Evolutionary conservation across 805 yeast genomes (phyloP), one percentile per base, ranked within the genome.

Genomic region (Naumovozyma dairenensis): DNA sequence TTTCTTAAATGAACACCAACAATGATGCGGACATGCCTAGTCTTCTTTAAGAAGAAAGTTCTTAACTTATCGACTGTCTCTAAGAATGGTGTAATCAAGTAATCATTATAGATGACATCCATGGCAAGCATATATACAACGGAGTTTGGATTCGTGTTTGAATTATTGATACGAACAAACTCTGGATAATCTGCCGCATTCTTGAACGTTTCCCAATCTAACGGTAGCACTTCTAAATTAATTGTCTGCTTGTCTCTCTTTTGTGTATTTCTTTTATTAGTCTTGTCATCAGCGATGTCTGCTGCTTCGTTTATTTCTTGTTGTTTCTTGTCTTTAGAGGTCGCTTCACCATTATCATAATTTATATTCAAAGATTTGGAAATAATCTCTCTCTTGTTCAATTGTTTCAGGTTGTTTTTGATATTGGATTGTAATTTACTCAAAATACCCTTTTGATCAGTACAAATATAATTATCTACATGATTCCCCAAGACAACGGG

Each of bases 51-150:
- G 31, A 36, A 49, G 21, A 31, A 37, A 5, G 30, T 20, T 8
- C 34, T 21, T 13, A 53, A 35, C 22, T 40, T 40, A 2, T 14
- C 31, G n/a, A 57, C 21, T 5, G 59, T 53, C 9, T 39, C 29
- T 13, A 58, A 35, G 31, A 52, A 55, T 3, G 60, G 59, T 2
- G 38, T 42, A n/a, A 57, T 55, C 13, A 58, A 37, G 28, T 42
- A 57, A 18, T 55, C 61, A 33, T 58, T 58, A 45, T 58, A 58
- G 4, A 58, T 52, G 9, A 56, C 62, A 41, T 58, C 63, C 55
- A 58, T 49, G 10, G 62, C 60, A 2, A 58, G 7, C 6, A 58
- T 48, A 13, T 44, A 42, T 2, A 54, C 31, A 4, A 35, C 37
- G n/a, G n/a, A n/a, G 3, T 40, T 35, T 3, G 32, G 35, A 21